Evolutionary conservation across 2,329 filamentous ascomycete genomes (phyloP).

Genomic region (Leptodontidium sp.): DNA sequence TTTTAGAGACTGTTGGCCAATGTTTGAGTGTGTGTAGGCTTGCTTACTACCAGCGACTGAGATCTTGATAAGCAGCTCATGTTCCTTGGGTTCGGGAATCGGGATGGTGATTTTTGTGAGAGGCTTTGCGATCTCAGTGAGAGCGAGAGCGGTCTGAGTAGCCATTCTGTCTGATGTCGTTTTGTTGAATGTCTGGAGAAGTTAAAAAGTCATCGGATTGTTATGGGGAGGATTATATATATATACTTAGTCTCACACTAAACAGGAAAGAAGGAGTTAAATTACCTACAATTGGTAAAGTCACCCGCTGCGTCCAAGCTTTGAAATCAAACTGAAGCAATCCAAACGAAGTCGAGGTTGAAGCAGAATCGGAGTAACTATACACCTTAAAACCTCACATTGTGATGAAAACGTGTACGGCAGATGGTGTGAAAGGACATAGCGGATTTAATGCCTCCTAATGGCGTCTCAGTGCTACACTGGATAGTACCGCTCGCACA

Average conservation of each 20-base stretch:
- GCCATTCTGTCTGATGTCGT: not conserved
- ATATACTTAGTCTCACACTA: not conserved
- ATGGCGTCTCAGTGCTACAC: not conserved
- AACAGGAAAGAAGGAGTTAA: not conserved
- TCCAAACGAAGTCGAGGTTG: not conserved
- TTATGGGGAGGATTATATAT: not conserved
- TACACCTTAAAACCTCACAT: not conserved
- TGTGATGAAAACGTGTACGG: not conserved
- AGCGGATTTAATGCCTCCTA: not conserved
- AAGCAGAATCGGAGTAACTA: slow-evolving; percentile 1
- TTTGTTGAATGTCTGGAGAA: not conserved
- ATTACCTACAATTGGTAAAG: no score
- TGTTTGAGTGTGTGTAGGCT: not conserved
- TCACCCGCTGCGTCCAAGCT: no score
- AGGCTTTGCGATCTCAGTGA: slow-evolving; percentile 42
- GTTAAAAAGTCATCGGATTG: not conserved
- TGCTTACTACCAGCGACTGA: slow-evolving; percentile 44
- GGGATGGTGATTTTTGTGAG: slow-evolving; percentile 36
- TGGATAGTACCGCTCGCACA: not conserved
- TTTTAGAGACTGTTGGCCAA: not conserved
- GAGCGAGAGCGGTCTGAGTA: slow-evolving; percentile 43
- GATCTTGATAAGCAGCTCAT: slow-evolving; percentile 51
- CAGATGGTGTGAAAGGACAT: not conserved
- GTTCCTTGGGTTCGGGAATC: slow-evolving; percentile 45
- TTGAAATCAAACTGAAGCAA: not conserved